Evolutionary conservation across 2,329 filamentous ascomycete genomes (phyloP), one percentile per base, ranked within the genome.

Genomic region (Fusarium haematococcum): DNA sequence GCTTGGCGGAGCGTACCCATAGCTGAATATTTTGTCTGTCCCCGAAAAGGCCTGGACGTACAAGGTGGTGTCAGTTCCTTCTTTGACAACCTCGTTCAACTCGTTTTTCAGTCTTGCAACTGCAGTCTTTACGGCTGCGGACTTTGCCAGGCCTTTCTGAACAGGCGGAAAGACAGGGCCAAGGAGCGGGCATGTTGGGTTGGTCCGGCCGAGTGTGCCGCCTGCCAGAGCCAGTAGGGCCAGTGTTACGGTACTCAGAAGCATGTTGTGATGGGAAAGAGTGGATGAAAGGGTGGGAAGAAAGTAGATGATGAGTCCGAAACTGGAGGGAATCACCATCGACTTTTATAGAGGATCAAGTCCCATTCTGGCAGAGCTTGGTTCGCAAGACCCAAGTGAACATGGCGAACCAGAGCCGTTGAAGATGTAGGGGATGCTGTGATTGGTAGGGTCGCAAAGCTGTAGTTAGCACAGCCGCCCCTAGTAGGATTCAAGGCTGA

Each of bases 361-460:
- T 27, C 20, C 14, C 54, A 35, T 37, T 57, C 32, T 23, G 30
- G 23, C 43, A 48, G 43, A 48, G 14, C 20, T 18, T 48, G 43
- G 23, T 10, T 27, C 41, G 41, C 41, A 43, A 23, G 41, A 43
- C 10, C n/a, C n/a, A 18, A 10, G 16, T 25, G 18, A n/a, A 14
- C 11, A 14, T 32, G 35, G 32, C 60, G 32, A 63, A 63, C 33
- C 33, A 54, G 45, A 23, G 10, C 11, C 10, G 5, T 39, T 9
- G 27, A 54, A 16, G 32, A 16, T 11, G 8, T 9, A 32, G 18
- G 23, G 25, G 6, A 9, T 10, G 2, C 1, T 57, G 9, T 45
- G 50, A 64, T 64, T 64, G 62, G 62, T 35, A 57, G 14, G 27
- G 13, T 64, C 62, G 50, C 23, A 64, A 43, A 57, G 20, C 14